Evolutionary conservation across 176 grass and related monocot species (phyloP), one percentile per base, ranked within the genome.

Genomic region (Tuctoria greenei): DNA sequence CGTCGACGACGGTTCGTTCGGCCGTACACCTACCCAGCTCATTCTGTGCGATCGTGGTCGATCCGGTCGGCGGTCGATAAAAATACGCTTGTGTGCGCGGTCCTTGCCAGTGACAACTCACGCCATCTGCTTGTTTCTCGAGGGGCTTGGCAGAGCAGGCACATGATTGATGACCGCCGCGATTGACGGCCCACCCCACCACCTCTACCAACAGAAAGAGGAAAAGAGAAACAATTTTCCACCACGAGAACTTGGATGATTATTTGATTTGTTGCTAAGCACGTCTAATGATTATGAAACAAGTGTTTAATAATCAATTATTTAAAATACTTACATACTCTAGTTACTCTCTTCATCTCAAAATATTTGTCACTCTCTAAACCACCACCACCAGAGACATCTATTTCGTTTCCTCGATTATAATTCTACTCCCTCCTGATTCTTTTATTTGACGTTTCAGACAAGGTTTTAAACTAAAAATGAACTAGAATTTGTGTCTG

Each of bases 121-220:
- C 61, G 50, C 27, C 26, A 27, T 6, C 39, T 16, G 4, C 4
- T 56, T 8, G 2, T 10, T 16, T 1, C 18, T 10, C 16, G 67
- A 40, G 71, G 42, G 10, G 39, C 63, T 17, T 43, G 56, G 10
- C 81, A 28, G 64, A 24, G 64, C 43, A 10, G 36, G 31, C 61
- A 28, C 21, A 61, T 41, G 69, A 42, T 79, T 11, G 61, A 27
- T 2, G 57, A 58, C 64, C 20, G 42, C 81, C 71, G 81, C 64
- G 72, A 83, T 83, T 83, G 63, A 28, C 81, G 72, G 81, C 27
- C 69, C 40, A 68, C 13, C 25, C 67, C 14, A 9, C 5, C 61
- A 6, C 59, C 31, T 44, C 4, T 65, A 56, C 67, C 4, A 44
- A 59, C 34, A 44, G 74, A 34, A 64, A 67, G 45, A 37, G 35